Evolutionary conservation across 306 rosid species (phyloP), one percentile per base, ranked within the genome.

Genomic region (Elaeagnus macrophylla): DNA sequence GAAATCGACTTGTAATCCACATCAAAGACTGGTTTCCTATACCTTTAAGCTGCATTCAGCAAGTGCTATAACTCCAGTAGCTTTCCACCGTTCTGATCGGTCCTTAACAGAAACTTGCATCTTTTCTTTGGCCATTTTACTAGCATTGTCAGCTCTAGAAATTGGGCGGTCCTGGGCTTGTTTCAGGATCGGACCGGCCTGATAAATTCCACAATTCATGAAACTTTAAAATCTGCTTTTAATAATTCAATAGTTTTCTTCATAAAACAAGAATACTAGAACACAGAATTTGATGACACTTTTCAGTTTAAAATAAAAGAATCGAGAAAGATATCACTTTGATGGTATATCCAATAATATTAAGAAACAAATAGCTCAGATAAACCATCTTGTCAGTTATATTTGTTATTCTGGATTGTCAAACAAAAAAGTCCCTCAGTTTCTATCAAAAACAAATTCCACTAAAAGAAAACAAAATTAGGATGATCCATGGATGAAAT

Each of bases 1-100:
- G 8, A 8, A 14, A 38, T 9, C 13, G 40, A 37, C 20, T 10
- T 8, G 16, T n/a, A 54, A 40, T 55, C 40, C 48, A 42, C 17
- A 13, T 45, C 25, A 35, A 37, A 37, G 49, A n/a, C 6, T 14
- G 54, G 35, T 41, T 32, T 25, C 37, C 37, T 20, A 48, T 74
- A 90, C 97, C 93, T 82, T 84, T 82, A 91, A 82, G 64, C 73
- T 83, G 79, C 81, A 68, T 60, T 86, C 94, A 65, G 89, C 72
- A 72, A 91, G 61, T 45, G 89, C 86, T 56, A 91, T 56, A 72
- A 91, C 86, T 58, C 95, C 87, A 11, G 89, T 81, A 45, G 57
- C 75, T 67, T 79, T 77, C 89, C 95, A 91, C 53, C 80, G 72
- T 38, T 80, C 82, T 61, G 52, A 53, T 65, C 88, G 70, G 64